Conservation (phyloP, 1,284 basidiomycete species). For the Malassezia psittaci region DNA sequence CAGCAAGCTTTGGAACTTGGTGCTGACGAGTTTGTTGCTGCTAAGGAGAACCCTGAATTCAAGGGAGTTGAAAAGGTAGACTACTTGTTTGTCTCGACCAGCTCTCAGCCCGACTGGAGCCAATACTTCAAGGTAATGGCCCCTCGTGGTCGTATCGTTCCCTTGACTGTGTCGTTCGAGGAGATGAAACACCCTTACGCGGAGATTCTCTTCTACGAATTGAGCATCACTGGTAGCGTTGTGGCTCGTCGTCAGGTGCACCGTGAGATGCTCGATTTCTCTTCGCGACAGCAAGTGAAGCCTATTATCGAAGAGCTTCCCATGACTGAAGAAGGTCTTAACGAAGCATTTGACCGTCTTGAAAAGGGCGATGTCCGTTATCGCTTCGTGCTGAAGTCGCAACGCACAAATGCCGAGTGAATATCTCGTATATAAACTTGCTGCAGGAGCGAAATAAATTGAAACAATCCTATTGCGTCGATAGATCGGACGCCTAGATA, state of each 20-base stretch:
- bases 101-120: constrained; percentile 37
- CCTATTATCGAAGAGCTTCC: constrained; percentile 39
- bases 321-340: constrained; percentile 40
- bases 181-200: constrained; percentile 31
- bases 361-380: constrained; percentile 41
- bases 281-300: constrained; percentile 28
- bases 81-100: constrained; percentile 31
- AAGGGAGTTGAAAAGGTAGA: constrained; percentile 37
- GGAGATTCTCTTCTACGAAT: constrained; percentile 30
- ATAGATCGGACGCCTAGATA: no score
- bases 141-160: constrained; percentile 31
- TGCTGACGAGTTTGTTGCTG: constrained; percentile 48
- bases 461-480: no score
- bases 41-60: constrained; percentile 30
- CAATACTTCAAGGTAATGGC: constrained; percentile 31
- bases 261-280: constrained; percentile 36
- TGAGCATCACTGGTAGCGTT: constrained; percentile 31
- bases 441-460: no score
- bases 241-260: constrained; percentile 35
- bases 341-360: constrained; percentile 31
- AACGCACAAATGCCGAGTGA: constrained; percentile 6
- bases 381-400: constrained; percentile 35
- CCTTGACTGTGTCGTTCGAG: constrained; percentile 31
- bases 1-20: constrained; percentile 48
- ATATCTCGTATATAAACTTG: neutral